Evolutionary conservation across 73 alveolate genomes (phyloP).

Genomic region (Paramecium sonneborni): DNA sequence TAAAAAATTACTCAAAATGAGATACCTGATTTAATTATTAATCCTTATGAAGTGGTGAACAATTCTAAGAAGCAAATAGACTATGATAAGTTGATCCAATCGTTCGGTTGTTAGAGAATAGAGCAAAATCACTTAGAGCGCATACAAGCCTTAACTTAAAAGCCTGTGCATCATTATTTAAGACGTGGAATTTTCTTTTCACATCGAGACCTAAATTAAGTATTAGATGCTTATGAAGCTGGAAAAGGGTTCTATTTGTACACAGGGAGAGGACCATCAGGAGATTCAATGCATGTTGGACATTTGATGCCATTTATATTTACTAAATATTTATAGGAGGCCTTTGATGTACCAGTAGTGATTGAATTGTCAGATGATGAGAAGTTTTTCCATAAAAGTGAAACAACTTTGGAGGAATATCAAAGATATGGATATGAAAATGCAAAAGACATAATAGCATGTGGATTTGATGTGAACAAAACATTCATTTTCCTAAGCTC

Average conservation of each 20-base stretch:
- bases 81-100: constrained; percentile 53
- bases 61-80: constrained; percentile 24
- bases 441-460: constrained; percentile 99
- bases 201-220: constrained; percentile 95
- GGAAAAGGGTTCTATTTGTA: constrained; percentile 96
- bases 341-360: constrained; percentile 98
- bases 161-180: constrained; percentile 94
- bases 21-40: not conserved
- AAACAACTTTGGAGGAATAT: constrained; percentile 66
- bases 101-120: constrained; percentile 55
- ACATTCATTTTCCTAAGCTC: constrained; percentile 97
- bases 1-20: too few species aligned
- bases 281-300: constrained; percentile 99
- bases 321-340: constrained; percentile 97
- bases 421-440: constrained; percentile 91
- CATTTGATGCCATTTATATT: constrained; percentile 95
- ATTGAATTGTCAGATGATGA: constrained; percentile 99
- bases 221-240: constrained; percentile 86
- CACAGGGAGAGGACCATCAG: constrained; percentile 99
- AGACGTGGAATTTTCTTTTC: constrained; percentile 99
- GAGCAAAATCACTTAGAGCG: not conserved
- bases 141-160: constrained; percentile 83
- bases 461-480: constrained; percentile 98
- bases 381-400: constrained; percentile 91
- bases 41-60: not conserved